Evolutionary conservation across 2,329 filamentous ascomycete species (phyloP).

Genomic region (Zasmidium cellare): DNA sequence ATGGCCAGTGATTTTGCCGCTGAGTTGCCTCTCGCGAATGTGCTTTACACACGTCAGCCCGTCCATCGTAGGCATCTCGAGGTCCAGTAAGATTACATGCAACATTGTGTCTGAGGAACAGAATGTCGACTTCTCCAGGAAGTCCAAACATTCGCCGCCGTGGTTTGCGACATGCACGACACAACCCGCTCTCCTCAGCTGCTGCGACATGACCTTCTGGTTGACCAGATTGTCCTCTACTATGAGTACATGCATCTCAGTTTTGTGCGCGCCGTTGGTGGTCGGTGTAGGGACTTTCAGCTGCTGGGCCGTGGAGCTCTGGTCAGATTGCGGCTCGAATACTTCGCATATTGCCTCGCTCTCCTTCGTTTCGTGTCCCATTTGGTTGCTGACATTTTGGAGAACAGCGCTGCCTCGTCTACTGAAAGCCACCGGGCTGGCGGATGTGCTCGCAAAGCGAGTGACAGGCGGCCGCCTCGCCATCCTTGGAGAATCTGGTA

Average conservation of each 20-base stretch:
- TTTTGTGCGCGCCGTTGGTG: not conserved
- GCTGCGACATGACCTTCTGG: slow-evolving; percentile 33
- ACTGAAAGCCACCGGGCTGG: slow-evolving; percentile 26
- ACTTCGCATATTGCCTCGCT: slow-evolving; percentile 11
- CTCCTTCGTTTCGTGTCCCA: slow-evolving; percentile 2
- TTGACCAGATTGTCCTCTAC: slow-evolving; percentile 38
- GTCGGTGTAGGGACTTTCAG: not conserved
- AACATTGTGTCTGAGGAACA: slow-evolving; percentile 23
- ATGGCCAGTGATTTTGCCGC: slow-evolving; percentile 39
- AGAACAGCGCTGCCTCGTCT: slow-evolving; percentile 25
- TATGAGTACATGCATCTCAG: slow-evolving; percentile 31
- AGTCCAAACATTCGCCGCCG: slow-evolving; percentile 34
- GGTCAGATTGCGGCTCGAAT: slow-evolving; percentile 12
- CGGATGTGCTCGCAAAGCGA: slow-evolving; percentile 25
- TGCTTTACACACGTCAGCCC: slow-evolving; percentile 33
- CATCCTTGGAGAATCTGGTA: slow-evolving; percentile 3
- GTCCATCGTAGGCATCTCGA: slow-evolving; percentile 38
- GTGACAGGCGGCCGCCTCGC: slow-evolving; percentile 1
- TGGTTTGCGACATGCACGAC: slow-evolving; percentile 34
- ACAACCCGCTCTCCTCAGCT: slow-evolving; percentile 29
- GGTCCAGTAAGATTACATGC: slow-evolving; percentile 34
- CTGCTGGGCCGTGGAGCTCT: not conserved
- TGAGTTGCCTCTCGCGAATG: slow-evolving; percentile 29
- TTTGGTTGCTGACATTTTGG: slow-evolving; percentile 10
- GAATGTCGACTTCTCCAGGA: slow-evolving; percentile 27